Base-by-base conservation (phyloP, 371 early-diverging fungal species). In the Syncephalastrum contaminatum region DNA sequence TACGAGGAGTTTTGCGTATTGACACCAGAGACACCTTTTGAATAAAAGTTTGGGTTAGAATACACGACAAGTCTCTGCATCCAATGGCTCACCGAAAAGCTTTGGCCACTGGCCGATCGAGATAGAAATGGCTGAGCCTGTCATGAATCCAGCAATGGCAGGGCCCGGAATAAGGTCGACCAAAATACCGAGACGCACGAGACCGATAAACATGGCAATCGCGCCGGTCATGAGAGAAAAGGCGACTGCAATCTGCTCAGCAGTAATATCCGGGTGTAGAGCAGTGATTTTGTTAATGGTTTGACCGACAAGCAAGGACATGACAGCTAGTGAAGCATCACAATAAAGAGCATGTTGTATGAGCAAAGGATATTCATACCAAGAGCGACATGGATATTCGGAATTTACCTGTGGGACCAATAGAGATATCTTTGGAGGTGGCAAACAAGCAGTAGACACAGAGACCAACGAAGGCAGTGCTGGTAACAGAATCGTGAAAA, bases 121-220 rank as follows among this genome's bases (percentile, higher is more conserved):
- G 61, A 95, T 91, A 48, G 81, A 85, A n/a, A 87, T 70, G 0
- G 90, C 90, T 5, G 89, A 86, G 19, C 89, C 88, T 2, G 85
- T 72, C 52, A 84, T 88, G 55, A 89, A 88, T 1, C 88, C 88
- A 14, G 79, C 74, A 30, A 89, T 77, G 15, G 86, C 88, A 4
- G 86, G 75, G 4, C 86, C 91, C 4, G 96, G 90, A 48, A 96
- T 91, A 59, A 96, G 91, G 59, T 96, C 94, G n/a, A 94, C 88
- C 12, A 96, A 54, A 53, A 92, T 83, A 18, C 94, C 94, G 7
- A 94, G 69, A 3, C 91, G 85, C 27, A 92, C 68, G 12, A 92
- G 67, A 13, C 95, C 93, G 40, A 96, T 73, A 22, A 76, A 72
- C 46, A 86, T 70, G 42, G 87, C 75, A 48, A 92, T 64, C 45